Evolutionary conservation across 208 protist genomes (phyloP).

Genomic region (Angomonas desouzai): DNA sequence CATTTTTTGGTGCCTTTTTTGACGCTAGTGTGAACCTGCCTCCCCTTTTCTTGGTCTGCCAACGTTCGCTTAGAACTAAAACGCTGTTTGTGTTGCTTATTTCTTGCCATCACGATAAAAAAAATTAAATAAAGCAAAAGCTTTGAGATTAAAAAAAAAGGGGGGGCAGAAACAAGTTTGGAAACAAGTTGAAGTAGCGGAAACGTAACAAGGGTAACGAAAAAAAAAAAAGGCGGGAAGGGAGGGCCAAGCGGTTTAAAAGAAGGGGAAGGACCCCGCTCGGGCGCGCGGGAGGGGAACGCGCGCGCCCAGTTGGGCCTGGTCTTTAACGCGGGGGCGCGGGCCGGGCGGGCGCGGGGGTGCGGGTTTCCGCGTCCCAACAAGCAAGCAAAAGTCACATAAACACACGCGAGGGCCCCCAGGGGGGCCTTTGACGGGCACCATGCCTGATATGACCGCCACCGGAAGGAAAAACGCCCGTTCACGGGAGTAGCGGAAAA

Average conservation of each 20-base stretch:
- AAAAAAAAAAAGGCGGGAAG: constrained; percentile 7
- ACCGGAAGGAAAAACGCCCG: too few species aligned
- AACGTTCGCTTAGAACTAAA: constrained; percentile 12
- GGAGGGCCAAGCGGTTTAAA: background rate
- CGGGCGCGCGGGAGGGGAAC: background rate
- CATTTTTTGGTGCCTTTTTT: constrained; percentile 39
- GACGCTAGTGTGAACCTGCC: constrained; percentile 16
- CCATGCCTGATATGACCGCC: too few species aligned
- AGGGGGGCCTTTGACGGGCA: too few species aligned
- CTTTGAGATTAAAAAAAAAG: background rate
- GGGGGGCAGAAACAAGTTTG: background rate
- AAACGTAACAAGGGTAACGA: background rate
- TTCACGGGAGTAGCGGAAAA: too few species aligned
- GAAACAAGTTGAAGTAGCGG: background rate
- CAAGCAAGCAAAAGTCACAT: too few species aligned
- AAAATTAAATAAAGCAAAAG: background rate
- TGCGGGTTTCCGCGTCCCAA: too few species aligned
- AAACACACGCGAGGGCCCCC: too few species aligned
- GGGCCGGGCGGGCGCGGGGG: too few species aligned
- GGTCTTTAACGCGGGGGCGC: too few species aligned
- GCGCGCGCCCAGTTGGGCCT: background rate
- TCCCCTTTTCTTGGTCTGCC: constrained; percentile 29
- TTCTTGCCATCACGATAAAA: constrained; percentile 2
- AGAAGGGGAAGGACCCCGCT: background rate
- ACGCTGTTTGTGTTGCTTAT: constrained; percentile 12